A percentile compares a stretch with the other conserved stretches of the same genome.
Conservation (phyloP, 2,329 filamentous ascomycete species). For the Neonectria magnoliae region DNA sequence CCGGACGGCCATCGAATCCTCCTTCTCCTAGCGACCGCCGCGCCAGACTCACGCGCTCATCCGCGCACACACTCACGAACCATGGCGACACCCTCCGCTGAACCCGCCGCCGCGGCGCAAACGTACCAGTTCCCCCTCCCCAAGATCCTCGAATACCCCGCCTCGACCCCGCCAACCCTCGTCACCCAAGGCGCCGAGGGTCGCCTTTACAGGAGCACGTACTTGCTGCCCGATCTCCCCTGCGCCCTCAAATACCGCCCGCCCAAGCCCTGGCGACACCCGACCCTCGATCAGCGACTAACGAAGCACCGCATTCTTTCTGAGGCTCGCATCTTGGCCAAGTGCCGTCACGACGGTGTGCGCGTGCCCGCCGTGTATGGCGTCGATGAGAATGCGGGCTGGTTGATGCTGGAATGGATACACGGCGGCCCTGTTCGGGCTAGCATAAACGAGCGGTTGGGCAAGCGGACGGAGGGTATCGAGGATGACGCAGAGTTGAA, state of each 20-base stretch:
- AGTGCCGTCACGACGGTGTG: conserved; percentile 81
- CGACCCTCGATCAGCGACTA: conserved; percentile 85
- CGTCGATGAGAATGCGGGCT: conserved; percentile 70
- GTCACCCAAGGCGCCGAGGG: conserved; percentile 96
- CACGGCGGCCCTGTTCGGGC: conserved; percentile 76
- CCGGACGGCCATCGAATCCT: conserved; percentile 1
- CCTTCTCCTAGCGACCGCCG: conserved; percentile 8
- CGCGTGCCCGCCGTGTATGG: conserved; percentile 84
- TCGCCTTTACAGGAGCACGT: conserved; percentile 88
- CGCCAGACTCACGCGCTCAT: neutral
- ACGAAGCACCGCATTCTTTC: conserved; percentile 88
- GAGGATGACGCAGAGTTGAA: conserved; percentile 63
- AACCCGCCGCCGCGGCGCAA: conserved; percentile 33
- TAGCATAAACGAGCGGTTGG: conserved; percentile 75
- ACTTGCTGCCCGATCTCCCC: conserved; percentile 72
- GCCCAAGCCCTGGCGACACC: conserved; percentile 90
- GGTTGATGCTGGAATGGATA: conserved; percentile 88
- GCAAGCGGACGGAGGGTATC: conserved; percentile 51
- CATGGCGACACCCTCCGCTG: conserved; percentile 28
- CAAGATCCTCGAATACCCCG: conserved; percentile 70
- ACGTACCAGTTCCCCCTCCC: conserved; percentile 64
- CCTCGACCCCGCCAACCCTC: conserved; percentile 70
- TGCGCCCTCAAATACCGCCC: conserved; percentile 93
- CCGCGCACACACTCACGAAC: conserved; percentile 1
- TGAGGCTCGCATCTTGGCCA: conserved; percentile 86